phyloP scores from a whole-genome alignment of 2,329 filamentous ascomycete species.

The Verticillium albo-atrum region DNA sequence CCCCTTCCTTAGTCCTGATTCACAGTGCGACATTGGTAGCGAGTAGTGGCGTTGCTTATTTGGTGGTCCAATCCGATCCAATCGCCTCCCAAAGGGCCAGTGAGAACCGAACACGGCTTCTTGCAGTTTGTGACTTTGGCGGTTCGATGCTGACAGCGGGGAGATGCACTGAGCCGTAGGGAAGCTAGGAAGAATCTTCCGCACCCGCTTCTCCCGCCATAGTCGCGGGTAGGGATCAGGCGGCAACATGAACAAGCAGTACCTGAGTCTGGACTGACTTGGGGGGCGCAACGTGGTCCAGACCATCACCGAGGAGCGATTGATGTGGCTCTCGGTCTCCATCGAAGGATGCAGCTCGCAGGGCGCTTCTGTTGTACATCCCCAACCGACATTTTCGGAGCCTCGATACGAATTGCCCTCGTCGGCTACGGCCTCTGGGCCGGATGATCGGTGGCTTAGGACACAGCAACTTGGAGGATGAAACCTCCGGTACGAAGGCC shows the following conservation, averaged over 20 bases:
- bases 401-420: constrained; percentile 12
- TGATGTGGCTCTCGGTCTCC: not conserved
- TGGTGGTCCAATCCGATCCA: not conserved
- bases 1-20: not conserved
- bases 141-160: not conserved
- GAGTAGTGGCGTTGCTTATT: not conserved
- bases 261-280: not conserved
- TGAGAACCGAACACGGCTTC: not conserved
- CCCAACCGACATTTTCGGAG: constrained; percentile 4
- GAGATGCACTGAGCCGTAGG: not conserved
- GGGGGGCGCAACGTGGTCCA: not conserved
- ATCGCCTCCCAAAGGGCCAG: not conserved
- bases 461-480: not conserved
- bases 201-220: not conserved
- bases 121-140: not conserved
- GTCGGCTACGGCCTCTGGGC: not conserved
- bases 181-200: not conserved
- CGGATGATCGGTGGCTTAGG: not conserved
- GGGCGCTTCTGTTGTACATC: constrained; percentile 5
- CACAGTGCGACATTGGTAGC: not conserved
- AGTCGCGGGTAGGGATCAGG: not conserved
- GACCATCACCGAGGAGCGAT: not conserved
- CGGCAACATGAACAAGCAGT: not conserved
- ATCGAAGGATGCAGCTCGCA: not conserved
- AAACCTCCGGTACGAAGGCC: not conserved